Percentiles rank a stretch among this genome's conserved stretches.
These are phyloP conservation scores for Ammopiptanthus mongolicus DNA, from an alignment of 306 rosid genomes.

Conservation along the genomic window DNA sequence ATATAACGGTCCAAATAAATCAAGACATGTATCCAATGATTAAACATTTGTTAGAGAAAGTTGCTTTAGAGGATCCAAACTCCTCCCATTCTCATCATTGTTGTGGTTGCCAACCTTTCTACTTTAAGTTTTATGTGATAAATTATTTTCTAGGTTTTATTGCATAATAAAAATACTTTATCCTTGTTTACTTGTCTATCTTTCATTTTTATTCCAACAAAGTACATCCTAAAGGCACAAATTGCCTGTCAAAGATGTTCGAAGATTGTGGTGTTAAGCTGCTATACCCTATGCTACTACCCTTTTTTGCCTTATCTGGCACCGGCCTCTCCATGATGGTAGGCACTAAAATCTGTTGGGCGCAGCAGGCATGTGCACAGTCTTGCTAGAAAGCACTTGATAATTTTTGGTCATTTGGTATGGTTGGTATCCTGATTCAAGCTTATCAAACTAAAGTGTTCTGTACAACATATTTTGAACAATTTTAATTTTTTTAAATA, in stretches of 20 bases:
- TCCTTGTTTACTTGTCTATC: not conserved
- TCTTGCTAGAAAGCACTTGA: not conserved
- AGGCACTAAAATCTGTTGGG: slow-evolving; percentile 10
- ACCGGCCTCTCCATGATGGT: slow-evolving; percentile 23
- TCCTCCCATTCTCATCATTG: no score
- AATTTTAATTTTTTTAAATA: no score
- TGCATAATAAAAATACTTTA: not conserved
- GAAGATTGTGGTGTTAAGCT: not conserved
- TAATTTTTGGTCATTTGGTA: not conserved
- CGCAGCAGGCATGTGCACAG: slow-evolving; percentile 16
- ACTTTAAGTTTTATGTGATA: not conserved
- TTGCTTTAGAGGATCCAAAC: no score
- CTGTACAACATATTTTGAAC: no score
- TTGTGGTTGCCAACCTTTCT: not conserved
- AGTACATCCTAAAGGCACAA: not conserved
- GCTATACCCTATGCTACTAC: not conserved
- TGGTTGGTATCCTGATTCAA: no score
- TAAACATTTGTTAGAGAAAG: no score
- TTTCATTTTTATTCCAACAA: not conserved
- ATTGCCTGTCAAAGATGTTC: not conserved
- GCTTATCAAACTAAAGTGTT: not conserved
- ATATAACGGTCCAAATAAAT: no score
- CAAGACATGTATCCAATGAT: no score
- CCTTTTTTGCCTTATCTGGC: slow-evolving; percentile 12
- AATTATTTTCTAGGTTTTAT: not conserved